Base-by-base conservation (phyloP, 2,329 filamentous ascomycete genomes). In the Fusarium nelsonii region DNA sequence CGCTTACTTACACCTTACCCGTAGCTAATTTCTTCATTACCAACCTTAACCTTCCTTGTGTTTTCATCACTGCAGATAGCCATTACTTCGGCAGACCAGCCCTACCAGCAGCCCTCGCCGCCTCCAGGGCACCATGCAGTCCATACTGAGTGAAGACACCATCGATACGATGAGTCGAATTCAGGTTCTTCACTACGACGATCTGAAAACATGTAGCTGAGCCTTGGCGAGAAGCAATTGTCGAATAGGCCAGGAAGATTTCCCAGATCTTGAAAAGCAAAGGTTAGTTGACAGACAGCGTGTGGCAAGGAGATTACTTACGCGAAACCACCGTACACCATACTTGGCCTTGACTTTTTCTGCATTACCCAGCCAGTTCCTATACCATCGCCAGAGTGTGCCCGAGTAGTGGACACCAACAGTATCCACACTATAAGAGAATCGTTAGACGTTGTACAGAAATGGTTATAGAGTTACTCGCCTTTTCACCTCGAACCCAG, bases 351-450 rank as follows among this genome's bases (percentile, higher is more conserved):
- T 88, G 66, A 97, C 91, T 84, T 97, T 96, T 62, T 97, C 93
- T 73, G 87, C 86, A 85, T 97, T 97, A 81, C 87, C 93, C 77
- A 97, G 87, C 95, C 94, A 97, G 87, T 97, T 97, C 72, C 94
- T 87, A 84, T 97, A 97, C 94, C 94, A 97, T 78, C 92, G 88
- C 95, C 95, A 97, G 56, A 97, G 84, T 16, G 94, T 97, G 45
- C 93, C 93, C 32, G 92, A 97, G 83, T 97, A 97, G 84, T 97
- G 94, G 23, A 97, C 92, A 74, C 94, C 94, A 73, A 97, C 88
- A 34, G 94, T 97, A 78, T 97, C 95, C 67, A 97, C 83, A 71
- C 85, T 80, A 1, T 3, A 4, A 3, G 15, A 5, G 0, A 1
- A 44, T 14, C 41, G 51, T 65, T 36, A 56, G 40, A 3, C 0